phyloP scores from a whole-genome alignment of 2,329 filamentous ascomycete species.

The Truncatella angustata region DNA sequence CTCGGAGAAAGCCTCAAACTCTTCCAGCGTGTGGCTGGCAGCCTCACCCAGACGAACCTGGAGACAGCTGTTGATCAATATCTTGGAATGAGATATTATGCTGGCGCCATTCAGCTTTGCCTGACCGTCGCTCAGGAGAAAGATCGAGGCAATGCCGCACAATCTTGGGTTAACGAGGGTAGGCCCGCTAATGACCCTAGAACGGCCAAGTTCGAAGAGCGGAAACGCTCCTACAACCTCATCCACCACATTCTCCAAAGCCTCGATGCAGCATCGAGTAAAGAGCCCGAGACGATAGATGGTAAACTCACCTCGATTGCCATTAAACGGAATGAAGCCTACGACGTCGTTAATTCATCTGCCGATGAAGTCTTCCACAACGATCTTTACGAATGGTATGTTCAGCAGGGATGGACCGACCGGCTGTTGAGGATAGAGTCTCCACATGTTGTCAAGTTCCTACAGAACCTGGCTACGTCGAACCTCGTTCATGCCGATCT shows the following conservation, averaged over 20 bases:
- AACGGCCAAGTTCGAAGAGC: slow-evolving; percentile 62
- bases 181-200: slow-evolving; percentile 71
- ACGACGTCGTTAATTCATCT: slow-evolving; percentile 83
- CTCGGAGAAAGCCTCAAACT: slow-evolving; percentile 86
- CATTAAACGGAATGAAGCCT: slow-evolving; percentile 82
- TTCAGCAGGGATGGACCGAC: slow-evolving; percentile 79
- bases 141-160: slow-evolving; percentile 82
- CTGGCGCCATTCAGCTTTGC: slow-evolving; percentile 85
- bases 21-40: slow-evolving; percentile 85
- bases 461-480: slow-evolving; percentile 71
- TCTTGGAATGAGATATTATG: slow-evolving; percentile 81
- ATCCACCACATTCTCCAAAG: slow-evolving; percentile 77
- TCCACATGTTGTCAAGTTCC: slow-evolving; percentile 80
- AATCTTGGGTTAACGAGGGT: slow-evolving; percentile 85
- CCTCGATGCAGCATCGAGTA: slow-evolving; percentile 69
- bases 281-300: slow-evolving; percentile 72
- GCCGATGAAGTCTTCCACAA: slow-evolving; percentile 94
- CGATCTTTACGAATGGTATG: slow-evolving; percentile 97
- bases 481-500: slow-evolving; percentile 82
- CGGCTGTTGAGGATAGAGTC: slow-evolving; percentile 83
- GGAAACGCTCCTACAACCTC: slow-evolving; percentile 81
- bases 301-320: slow-evolving; percentile 73
- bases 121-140: slow-evolving; percentile 79
- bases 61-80: slow-evolving; percentile 77
- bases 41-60: slow-evolving; percentile 77